Base-by-base conservation (phyloP, 1,284 basidiomycete genomes). In the Fomitopsis pinicola region DNA sequence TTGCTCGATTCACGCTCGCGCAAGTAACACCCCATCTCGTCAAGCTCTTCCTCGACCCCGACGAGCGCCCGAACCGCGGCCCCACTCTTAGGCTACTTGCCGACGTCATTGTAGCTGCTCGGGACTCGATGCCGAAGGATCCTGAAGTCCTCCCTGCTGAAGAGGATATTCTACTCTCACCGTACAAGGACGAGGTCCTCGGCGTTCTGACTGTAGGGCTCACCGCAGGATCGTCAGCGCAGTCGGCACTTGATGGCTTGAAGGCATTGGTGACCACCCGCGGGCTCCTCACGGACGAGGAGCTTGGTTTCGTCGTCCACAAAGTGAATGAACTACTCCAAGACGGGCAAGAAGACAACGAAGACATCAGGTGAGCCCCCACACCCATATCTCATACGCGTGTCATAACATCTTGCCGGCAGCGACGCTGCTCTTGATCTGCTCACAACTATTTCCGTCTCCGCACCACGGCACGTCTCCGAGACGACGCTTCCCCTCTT, bases 401-500 rank as follows among this genome's bases (percentile, higher is more conserved):
- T 15, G 38, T 40, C 7, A 8, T 40, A 14, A 40, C 38, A 15
- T 10, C 38, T 40, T 15, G 3, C 12, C 38, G 2, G 9, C 71
- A 94, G 94, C 65, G 82, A 87, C 55, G 81, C 83, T 10, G 83
- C 87, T 2, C 76, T 97, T 33, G 81, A 84, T 40, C 82, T 94
- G 1, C 77, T 98, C 17, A 82, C 83, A 15, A 81, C 79, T 1
- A 85, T 97, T 45, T 85, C 92, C 2, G 69, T 77, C n/a, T 75
- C 76, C 12, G 75, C 87, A 4, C 83, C 93, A 8, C 79, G 79
- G n/a, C 83, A 90, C 60, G 79, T 98, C 42, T 85, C 88, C 60
- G 81, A 87, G 36, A 87, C 87, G 61, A 94, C 89, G 0, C 82
- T 98, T 3, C 95, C 95, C 0, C 76, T 89, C 5, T 82, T 98